Evolutionary conservation across 495 filamentous ascomycete genomes (phyloP).

Genomic region (Aspergillus hancockii): DNA sequence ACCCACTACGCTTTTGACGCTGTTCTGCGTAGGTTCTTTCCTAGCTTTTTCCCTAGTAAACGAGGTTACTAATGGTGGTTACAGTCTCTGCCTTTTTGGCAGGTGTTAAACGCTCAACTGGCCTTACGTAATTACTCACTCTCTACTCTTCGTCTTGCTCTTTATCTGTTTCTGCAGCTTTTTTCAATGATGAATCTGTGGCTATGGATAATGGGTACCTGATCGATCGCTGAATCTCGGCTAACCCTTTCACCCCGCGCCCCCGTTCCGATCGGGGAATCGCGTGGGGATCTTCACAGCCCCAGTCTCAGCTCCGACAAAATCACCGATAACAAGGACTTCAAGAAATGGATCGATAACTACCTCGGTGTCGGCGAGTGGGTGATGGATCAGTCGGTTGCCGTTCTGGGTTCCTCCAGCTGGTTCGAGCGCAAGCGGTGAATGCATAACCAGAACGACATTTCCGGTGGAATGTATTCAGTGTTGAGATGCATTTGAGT

Average conservation of each 20-base stretch:
- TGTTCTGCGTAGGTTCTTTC: constrained; percentile 69
- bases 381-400: constrained; percentile 97
- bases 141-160: not conserved
- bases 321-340: constrained; percentile 78
- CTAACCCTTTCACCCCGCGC: constrained; percentile 39
- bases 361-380: constrained; percentile 96
- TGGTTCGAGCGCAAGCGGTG: constrained; percentile 89
- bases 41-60: not conserved
- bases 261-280: constrained; percentile 30
- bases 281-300: constrained; percentile 50
- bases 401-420: constrained; percentile 78
- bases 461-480: not conserved
- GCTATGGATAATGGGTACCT: not conserved
- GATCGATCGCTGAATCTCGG: not conserved
- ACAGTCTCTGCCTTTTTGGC: constrained; percentile 93
- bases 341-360: constrained; percentile 89
- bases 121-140: constrained; percentile 80
- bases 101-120: constrained; percentile 93
- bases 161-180: not conserved
- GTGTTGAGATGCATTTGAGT: not conserved
- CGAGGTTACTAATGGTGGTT: not conserved
- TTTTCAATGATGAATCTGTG: not conserved
- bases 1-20: constrained; percentile 97
- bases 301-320: constrained; percentile 87
- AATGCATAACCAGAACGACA: constrained; percentile 18